Conservation (phyloP, 2,329 filamentous ascomycete species). For the Chrysoporthe austroafricana region DNA sequence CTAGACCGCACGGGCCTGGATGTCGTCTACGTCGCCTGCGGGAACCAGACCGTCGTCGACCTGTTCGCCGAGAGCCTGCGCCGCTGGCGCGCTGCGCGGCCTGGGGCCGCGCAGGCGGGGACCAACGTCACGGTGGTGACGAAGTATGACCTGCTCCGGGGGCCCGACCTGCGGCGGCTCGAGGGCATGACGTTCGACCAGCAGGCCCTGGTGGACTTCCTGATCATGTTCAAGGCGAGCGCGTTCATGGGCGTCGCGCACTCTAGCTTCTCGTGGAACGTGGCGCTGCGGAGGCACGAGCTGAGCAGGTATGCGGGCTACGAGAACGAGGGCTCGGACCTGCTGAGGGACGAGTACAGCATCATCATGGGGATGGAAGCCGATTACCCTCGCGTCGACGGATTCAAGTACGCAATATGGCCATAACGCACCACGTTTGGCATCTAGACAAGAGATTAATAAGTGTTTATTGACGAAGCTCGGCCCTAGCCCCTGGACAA, state of each 20-base stretch:
- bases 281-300: slow-evolving; percentile 40
- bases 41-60: slow-evolving; percentile 36
- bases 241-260: slow-evolving; percentile 40
- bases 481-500: too few relatives aligned
- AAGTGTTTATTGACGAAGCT: too few relatives aligned
- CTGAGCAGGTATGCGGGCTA: slow-evolving; percentile 35
- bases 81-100: slow-evolving; percentile 16
- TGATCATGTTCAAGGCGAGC: slow-evolving; percentile 39
- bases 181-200: slow-evolving; percentile 38
- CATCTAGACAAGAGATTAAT: background rate
- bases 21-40: slow-evolving; percentile 38
- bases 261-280: slow-evolving; percentile 41
- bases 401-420: slow-evolving; percentile 38
- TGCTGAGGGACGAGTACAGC: slow-evolving; percentile 39
- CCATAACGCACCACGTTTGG: slow-evolving; percentile 29
- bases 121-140: slow-evolving; percentile 37
- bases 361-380: slow-evolving; percentile 38
- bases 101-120: background rate
- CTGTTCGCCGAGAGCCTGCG: slow-evolving; percentile 33
- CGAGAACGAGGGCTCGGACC: slow-evolving; percentile 37
- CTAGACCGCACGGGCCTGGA: slow-evolving; percentile 33
- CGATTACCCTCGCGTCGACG: slow-evolving; percentile 38
- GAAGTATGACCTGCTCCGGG: slow-evolving; percentile 37
- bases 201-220: slow-evolving; percentile 40
- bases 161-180: slow-evolving; percentile 30